Base-by-base conservation (phyloP, 176 grass and related monocot species). In the Elaeis guineensis region DNA sequence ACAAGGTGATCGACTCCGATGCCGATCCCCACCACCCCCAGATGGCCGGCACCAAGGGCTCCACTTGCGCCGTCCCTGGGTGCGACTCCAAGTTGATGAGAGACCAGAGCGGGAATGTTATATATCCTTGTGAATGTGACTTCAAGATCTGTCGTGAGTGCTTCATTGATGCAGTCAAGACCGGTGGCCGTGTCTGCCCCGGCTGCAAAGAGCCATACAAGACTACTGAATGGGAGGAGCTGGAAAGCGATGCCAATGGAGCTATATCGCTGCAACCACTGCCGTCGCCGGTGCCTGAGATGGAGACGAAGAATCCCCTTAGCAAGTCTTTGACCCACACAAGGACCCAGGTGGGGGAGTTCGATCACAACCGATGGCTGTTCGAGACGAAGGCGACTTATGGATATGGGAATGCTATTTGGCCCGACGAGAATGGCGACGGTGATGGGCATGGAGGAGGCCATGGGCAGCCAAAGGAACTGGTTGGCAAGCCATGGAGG, bases 381-480 rank as follows among this genome's bases (percentile, higher is more conserved):
- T 97, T 97, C 63, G 87, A 97, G 87, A 97, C 92, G 58, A 97
- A 97, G 79, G 92, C 87, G 16, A 97, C 92, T 0, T 97, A 97
- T 18, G 92, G 92, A 22, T 97, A 97, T 21, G 92, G 92, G 62
- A 97, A 87, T 22, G 92, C 87, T 20, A 97, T 97, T 35, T 97
- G 92, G 92, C 75, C 92, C 0, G 87, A 91, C 28, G 87, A 97
- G 24, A 80, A 61, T 50, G 68, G 20, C 0, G 83, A 81, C 3
- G 82, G 72, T n/a, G 80, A 87, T 29, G 49, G n/a, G 5, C 71
- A 60, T 9, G 52, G 55, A 17, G 75, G 63, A 19, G 64, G 78
- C 1, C 77, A 77, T 16, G 80, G 84, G 6, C 87, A 97, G 16
- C 81, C 93, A 32, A 89, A 83, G 76, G 84, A 92, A 63, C 81